These are phyloP conservation scores for Suhomyces yuchorum DNA, from an alignment of 1,139 yeast species.

Conservation along the genomic window DNA sequence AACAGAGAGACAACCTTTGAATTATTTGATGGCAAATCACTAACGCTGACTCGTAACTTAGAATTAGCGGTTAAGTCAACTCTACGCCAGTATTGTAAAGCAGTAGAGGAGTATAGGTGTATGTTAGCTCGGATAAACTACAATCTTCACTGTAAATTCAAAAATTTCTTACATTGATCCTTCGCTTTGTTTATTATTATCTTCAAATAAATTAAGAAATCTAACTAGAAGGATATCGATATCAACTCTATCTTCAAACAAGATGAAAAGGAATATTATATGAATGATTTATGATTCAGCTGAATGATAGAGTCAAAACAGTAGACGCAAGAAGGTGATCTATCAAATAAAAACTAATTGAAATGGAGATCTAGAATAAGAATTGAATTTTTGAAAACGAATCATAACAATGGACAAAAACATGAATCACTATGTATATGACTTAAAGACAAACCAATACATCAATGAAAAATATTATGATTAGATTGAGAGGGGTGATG, in stretches of 20 bases:
- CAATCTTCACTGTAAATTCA: too few species aligned
- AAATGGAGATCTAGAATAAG: slow-evolving; percentile 10
- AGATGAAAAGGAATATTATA: slow-evolving; percentile 5
- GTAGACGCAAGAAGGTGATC: neutral
- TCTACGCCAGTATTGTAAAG: too few species aligned
- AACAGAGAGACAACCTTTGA: too few species aligned
- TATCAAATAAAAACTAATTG: slow-evolving; percentile 6
- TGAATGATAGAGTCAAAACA: slow-evolving; percentile 4
- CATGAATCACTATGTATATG: slow-evolving; percentile 7
- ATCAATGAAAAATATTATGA: slow-evolving; percentile 5
- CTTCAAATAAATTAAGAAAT: slow-evolving; percentile 6
- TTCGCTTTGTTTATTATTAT: slow-evolving; percentile 5
- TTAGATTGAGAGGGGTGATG: slow-evolving; percentile 4
- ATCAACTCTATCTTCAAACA: slow-evolving; percentile 13
- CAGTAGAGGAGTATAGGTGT: too few species aligned
- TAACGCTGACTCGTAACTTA: too few species aligned
- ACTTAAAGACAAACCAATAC: slow-evolving; percentile 7
- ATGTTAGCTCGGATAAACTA: too few species aligned
- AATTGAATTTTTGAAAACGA: slow-evolving; percentile 10
- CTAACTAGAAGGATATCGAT: slow-evolving; percentile 10
- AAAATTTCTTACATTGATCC: slow-evolving; percentile 1
- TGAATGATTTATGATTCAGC: slow-evolving; percentile 4
- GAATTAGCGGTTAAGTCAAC: too few species aligned
- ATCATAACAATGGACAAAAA: slow-evolving; percentile 10
- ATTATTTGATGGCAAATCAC: too few species aligned